A percentile compares a stretch with the other conserved stretches of the same genome.
Evolutionary conservation across 805 yeast genomes (phyloP).

Genomic region (Ogataea saltuana): DNA sequence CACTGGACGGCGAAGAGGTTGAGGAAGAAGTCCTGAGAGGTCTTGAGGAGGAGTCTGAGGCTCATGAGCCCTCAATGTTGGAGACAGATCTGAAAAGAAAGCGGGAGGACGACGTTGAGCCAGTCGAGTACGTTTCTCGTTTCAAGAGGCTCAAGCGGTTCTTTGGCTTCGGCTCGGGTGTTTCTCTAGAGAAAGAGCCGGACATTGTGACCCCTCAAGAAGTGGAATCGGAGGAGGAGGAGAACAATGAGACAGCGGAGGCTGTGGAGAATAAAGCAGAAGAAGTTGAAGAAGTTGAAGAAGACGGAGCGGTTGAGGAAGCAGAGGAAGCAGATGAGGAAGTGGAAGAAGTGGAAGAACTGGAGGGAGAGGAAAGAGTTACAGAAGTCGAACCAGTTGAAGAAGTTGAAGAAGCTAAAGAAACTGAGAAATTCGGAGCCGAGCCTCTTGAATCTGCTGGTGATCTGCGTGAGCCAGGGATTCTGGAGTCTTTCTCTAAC

Average conservation of each 20-base stretch:
- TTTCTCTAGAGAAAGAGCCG: neutral
- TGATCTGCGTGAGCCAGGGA: neutral
- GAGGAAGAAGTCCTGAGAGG: slow-evolving; percentile 5
- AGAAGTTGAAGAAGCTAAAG: neutral
- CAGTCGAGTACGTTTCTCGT: neutral
- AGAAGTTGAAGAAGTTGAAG: neutral
- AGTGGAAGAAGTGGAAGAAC: neutral
- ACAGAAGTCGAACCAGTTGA: neutral
- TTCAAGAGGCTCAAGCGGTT: slow-evolving; percentile 4
- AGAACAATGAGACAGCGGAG: too few relatives aligned
- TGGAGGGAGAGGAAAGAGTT: neutral
- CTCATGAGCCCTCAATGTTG: too few relatives aligned
- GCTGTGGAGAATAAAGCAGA: too few relatives aligned
- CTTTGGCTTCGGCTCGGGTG: slow-evolving; percentile 1
- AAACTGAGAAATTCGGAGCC: neutral
- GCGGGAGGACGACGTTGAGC: neutral
- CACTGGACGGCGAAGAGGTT: slow-evolving; percentile 15
- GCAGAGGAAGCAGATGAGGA: slow-evolving; percentile 5
- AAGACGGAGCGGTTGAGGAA: neutral
- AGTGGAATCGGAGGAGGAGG: neutral
- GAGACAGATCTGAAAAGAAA: neutral
- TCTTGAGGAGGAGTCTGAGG: neutral
- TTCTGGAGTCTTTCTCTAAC: slow-evolving; percentile 5
- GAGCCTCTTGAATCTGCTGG: neutral
- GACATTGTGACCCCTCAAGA: neutral